Conservation (phyloP, 192 early-diverging fungal species). For the Pilaira anomala region DNA sequence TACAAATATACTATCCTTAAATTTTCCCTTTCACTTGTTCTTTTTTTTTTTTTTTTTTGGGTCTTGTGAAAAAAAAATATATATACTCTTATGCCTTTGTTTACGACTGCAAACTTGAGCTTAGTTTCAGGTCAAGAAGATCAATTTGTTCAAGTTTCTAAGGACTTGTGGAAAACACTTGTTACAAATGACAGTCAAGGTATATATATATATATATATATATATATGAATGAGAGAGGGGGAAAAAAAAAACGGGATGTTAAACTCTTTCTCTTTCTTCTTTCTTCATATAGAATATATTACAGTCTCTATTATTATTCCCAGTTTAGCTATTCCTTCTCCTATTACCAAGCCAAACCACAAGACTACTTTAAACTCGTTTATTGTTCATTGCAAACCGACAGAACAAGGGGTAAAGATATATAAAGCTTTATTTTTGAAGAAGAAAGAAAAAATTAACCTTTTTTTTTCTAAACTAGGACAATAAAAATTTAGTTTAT, state of each 20-base stretch:
- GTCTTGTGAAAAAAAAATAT: too few species aligned
- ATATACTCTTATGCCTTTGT: constrained; percentile 15
- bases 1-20: too few species aligned
- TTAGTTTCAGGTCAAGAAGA: constrained; percentile 5
- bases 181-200: background rate
- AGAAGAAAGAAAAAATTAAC: background rate
- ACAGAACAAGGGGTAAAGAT: constrained; percentile 5
- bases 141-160: constrained; percentile 6
- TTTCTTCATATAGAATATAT: background rate
- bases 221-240: background rate
- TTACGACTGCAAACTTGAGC: background rate
- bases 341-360: background rate
- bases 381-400: constrained; percentile 7
- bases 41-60: too few species aligned
- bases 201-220: background rate
- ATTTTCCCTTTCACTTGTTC: too few species aligned
- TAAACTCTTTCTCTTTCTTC: background rate
- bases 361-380: background rate
- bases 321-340: constrained; percentile 1
- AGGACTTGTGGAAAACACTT: constrained; percentile 8
- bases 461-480: background rate
- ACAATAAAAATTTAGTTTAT: constrained; percentile 9
- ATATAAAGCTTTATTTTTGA: background rate
- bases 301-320: constrained; percentile 4
- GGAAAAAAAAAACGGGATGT: background rate